These are phyloP conservation scores for Inonotus hispidus DNA, from an alignment of 1,284 basidiomycete species.

Conservation along the genomic window DNA sequence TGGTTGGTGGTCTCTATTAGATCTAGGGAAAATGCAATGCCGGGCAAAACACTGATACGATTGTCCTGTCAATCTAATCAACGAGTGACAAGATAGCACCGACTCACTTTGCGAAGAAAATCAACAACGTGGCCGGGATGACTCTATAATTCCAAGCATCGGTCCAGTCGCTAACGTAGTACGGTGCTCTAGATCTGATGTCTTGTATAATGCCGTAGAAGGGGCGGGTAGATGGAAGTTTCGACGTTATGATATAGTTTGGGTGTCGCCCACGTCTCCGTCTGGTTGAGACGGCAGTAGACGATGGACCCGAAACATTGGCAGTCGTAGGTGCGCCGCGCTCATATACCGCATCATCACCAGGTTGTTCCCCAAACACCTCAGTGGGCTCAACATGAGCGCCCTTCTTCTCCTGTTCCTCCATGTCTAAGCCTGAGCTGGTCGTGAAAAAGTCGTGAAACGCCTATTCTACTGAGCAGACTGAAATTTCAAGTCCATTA, in stretches of 20 bases:
- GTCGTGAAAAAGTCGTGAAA: background rate
- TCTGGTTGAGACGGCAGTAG: conserved; percentile 23
- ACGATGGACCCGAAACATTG: conserved; percentile 6
- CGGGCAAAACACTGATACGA: conserved; percentile 67
- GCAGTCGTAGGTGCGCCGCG: background rate
- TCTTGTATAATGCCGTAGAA: conserved; percentile 77
- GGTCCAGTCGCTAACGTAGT: conserved; percentile 81
- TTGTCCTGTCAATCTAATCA: conserved; percentile 10
- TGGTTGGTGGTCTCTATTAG: conserved; percentile 87
- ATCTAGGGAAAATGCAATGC: conserved; percentile 90
- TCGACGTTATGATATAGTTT: conserved; percentile 9
- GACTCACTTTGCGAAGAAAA: conserved; percentile 75
- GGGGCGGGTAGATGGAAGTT: conserved; percentile 29
- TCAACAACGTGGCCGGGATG: conserved; percentile 66
- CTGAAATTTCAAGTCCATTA: background rate
- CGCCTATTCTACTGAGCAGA: background rate
- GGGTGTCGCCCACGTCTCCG: conserved; percentile 15
- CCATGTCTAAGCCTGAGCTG: background rate
- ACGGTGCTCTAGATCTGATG: conserved; percentile 72
- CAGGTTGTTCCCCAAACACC: background rate
- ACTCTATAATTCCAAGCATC: conserved; percentile 89
- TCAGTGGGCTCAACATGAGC: background rate
- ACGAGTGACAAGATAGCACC: conserved; percentile 9
- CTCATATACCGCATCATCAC: background rate
- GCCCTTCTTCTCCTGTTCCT: background rate